These are phyloP conservation scores for Exutisphaerella laricina DNA, from an alignment of 2,329 filamentous ascomycete genomes.

Conservation along the genomic window DNA sequence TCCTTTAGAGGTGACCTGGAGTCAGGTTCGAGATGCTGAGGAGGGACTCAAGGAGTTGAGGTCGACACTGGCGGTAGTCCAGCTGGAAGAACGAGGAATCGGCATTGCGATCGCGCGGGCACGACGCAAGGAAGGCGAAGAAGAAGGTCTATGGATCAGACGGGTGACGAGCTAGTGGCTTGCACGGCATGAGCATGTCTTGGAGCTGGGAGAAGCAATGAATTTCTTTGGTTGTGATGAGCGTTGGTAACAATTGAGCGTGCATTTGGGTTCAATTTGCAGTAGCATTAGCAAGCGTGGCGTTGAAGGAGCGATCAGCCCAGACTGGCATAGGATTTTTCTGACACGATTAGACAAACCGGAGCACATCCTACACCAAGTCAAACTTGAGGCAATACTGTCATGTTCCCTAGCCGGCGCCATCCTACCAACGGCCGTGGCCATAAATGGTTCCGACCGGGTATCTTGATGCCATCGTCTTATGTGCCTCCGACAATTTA, in stretches of 20 bases:
- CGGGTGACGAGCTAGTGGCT: slow-evolving; percentile 52
- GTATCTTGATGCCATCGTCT: too few relatives aligned
- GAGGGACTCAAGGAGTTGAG: slow-evolving; percentile 62
- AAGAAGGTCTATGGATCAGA: slow-evolving; percentile 70
- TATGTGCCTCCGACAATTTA: too few relatives aligned
- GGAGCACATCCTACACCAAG: too few relatives aligned
- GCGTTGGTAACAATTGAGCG: neutral
- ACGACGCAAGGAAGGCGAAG: slow-evolving; percentile 63
- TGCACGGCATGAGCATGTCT: too few relatives aligned
- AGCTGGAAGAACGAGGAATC: slow-evolving; percentile 70
- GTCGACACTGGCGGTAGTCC: slow-evolving; percentile 64
- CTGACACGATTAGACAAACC: too few relatives aligned
- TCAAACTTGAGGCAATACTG: too few relatives aligned
- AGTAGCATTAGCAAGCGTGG: neutral
- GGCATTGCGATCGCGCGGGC: slow-evolving; percentile 72
- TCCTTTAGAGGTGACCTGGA: slow-evolving; percentile 59
- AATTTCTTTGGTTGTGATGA: neutral
- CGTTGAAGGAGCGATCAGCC: too few relatives aligned
- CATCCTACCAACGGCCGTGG: too few relatives aligned
- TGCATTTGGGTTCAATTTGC: neutral
- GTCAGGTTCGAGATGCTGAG: slow-evolving; percentile 51
- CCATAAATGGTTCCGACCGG: too few relatives aligned
- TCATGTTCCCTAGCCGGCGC: too few relatives aligned
- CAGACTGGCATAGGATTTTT: too few relatives aligned
- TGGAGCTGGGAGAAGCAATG: neutral